phyloP scores from a whole-genome alignment of 192 early-diverging fungal genomes.

The Chytriomyces sp. region DNA sequence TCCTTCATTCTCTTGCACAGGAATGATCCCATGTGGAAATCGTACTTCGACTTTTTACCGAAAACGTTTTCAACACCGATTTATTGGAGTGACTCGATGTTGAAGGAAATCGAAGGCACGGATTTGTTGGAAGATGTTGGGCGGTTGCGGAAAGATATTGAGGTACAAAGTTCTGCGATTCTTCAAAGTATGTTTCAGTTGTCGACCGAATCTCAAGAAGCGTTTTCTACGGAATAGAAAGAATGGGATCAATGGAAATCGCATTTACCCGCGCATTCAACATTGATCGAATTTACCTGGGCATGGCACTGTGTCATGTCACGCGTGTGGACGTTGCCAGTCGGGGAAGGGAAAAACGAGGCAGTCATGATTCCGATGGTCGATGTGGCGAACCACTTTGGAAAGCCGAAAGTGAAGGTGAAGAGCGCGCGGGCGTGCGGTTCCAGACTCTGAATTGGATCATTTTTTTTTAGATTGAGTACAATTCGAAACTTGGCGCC shows the following conservation, averaged over 20 bases:
- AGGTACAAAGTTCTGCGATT: too few species aligned
- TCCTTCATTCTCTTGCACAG: constrained; percentile 10
- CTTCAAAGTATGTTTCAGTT: too few species aligned
- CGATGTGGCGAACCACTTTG: constrained; percentile 28
- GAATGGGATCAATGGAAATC: constrained; percentile 20
- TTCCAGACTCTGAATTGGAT: background rate
- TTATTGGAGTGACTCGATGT: constrained; percentile 9
- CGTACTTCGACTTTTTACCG: constrained; percentile 16
- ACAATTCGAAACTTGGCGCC: constrained; percentile 20
- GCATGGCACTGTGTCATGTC: constrained; percentile 26
- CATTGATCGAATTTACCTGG: background rate
- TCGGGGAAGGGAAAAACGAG: constrained; percentile 16
- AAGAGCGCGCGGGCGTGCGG: background rate
- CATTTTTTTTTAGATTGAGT: background rate
- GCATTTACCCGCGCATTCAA: background rate
- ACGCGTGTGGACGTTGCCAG: constrained; percentile 16
- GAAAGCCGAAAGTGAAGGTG: constrained; percentile 27
- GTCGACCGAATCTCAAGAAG: too few species aligned
- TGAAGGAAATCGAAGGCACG: constrained; percentile 12
- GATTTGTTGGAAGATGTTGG: constrained; percentile 10
- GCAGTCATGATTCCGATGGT: constrained; percentile 29
- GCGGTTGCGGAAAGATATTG: constrained; percentile 2
- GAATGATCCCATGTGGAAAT: constrained; percentile 1
- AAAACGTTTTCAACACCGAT: background rate
- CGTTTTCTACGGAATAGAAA: background rate